Base-by-base conservation (phyloP, 208 protist genomes). In the Leishmania martiniquensis region DNA sequence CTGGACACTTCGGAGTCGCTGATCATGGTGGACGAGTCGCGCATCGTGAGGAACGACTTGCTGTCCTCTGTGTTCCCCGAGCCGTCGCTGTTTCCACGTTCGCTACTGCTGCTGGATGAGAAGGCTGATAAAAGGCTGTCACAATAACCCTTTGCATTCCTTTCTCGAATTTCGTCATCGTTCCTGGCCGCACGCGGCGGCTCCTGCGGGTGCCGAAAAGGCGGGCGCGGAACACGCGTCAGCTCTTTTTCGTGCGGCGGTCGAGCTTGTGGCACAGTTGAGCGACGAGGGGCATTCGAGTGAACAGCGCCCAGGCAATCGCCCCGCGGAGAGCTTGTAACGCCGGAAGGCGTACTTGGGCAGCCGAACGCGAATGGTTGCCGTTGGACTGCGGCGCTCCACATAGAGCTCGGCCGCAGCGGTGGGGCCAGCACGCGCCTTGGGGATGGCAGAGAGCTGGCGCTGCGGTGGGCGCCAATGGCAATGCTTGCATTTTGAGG, bases 11-110 rank as follows among this genome's bases (percentile, higher is more conserved):
- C 32, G 29, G 9, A 15, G 22, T 74, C 76, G 25, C 60, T 62
- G 39, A 75, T 47, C 51, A 74, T 54, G 0, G 69, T 29, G 62
- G 76, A 78, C 17, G 52, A 39, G 20, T 78, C 75, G 39, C 51
- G 29, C 32, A 0, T 37, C 15, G 17, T 34, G 65, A 42, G 20
- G 17, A 49, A 47, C 12, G 52, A 42, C 7, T 20, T 47, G 7
- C 42, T n/a, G 25, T 59, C 37, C 3, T 70, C 59, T 29, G 9
- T 44, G 32, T 17, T 72, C 42, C 74, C 45, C 29, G 22, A 59
- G 32, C n/a, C 20, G 32, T 20, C 20, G 63, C 63, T 70, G 17
- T 20, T 55, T 29, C 42, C 37, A 20, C 37, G 62, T 10, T 49
- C 42, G 15, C 42, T 39, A 32, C 12, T 59, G 52, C 4, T 73